phyloP scores from a whole-genome alignment of 192 early-diverging fungal genomes.

The Gryganskiella cystojenkinii region DNA sequence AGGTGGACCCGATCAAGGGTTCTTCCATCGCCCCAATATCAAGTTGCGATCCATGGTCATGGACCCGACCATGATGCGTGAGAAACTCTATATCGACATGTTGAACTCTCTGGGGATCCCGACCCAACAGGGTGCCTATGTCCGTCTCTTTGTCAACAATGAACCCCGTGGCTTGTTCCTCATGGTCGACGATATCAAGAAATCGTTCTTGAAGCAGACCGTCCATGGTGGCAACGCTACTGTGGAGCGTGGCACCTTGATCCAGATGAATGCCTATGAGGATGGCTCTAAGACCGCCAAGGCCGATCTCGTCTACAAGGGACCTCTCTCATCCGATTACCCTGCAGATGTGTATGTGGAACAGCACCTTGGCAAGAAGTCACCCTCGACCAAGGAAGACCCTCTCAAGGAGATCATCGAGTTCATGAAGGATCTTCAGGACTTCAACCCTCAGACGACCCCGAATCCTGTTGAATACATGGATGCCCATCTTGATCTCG shows the following conservation, averaged over 20 bases:
- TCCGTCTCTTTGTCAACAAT: constrained; percentile 49
- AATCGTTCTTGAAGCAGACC: constrained; percentile 43
- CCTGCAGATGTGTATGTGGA: constrained; percentile 4
- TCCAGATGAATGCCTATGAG: constrained; percentile 11
- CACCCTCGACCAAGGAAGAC: background rate
- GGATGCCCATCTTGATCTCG: constrained; percentile 13
- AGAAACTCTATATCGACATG: constrained; percentile 51
- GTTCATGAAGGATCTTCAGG: constrained; percentile 11
- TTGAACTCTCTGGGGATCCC: constrained; percentile 34
- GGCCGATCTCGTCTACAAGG: constrained; percentile 6
- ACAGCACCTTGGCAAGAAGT: constrained; percentile 9
- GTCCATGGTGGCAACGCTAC: constrained; percentile 25
- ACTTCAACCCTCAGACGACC: constrained; percentile 9
- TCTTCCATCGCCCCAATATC: constrained; percentile 32
- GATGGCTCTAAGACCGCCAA: background rate
- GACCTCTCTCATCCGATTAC: constrained; percentile 9
- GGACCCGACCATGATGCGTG: constrained; percentile 50
- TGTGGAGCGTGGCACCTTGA: constrained; percentile 1
- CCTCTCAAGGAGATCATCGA: constrained; percentile 15
- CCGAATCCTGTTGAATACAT: constrained; percentile 8
- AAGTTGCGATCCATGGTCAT: constrained; percentile 43
- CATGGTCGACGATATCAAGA: constrained; percentile 50
- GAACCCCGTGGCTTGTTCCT: constrained; percentile 46
- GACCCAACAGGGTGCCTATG: constrained; percentile 30
- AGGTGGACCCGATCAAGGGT: constrained; percentile 12